Conservation (phyloP, 108 stramenopile species). For the Cyclostephanos invisitatus region DNA sequence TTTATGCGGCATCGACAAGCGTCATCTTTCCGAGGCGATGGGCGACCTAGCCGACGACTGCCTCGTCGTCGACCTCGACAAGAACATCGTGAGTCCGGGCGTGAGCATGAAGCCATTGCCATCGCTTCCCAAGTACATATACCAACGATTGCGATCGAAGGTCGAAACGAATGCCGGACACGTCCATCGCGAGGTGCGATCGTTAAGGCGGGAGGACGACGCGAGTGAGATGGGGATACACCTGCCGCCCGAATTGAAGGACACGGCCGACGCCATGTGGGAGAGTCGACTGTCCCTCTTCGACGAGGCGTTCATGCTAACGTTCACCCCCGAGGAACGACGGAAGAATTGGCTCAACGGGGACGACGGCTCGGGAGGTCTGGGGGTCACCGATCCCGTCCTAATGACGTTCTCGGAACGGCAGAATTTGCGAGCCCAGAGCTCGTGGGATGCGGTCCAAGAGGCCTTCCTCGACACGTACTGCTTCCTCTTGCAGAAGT, state of each 20-base stretch:
- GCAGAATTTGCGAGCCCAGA: slow-evolving; percentile 57
- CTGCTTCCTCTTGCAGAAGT: slow-evolving; percentile 78
- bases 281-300: slow-evolving; percentile 66
- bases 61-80: slow-evolving; percentile 87
- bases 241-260: slow-evolving; percentile 66
- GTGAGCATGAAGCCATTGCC: slow-evolving; percentile 66
- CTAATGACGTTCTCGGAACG: slow-evolving; percentile 57
- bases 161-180: slow-evolving; percentile 70
- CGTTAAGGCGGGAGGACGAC: slow-evolving; percentile 64
- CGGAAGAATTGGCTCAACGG: slow-evolving; percentile 81
- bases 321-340: slow-evolving; percentile 74
- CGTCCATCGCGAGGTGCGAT: slow-evolving; percentile 76
- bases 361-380: slow-evolving; percentile 56
- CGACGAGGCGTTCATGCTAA: slow-evolving; percentile 83
- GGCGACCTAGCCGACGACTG: slow-evolving; percentile 74
- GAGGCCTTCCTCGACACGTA: slow-evolving; percentile 83
- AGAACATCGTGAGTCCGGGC: slow-evolving; percentile 70
- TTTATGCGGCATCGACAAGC: slow-evolving; percentile 83
- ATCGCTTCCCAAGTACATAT: slow-evolving; percentile 61
- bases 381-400: slow-evolving; percentile 37
- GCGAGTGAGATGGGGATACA: slow-evolving; percentile 72
- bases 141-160: slow-evolving; percentile 42
- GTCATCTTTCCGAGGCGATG: slow-evolving; percentile 68
- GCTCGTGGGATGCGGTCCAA: slow-evolving; percentile 83
- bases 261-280: slow-evolving; percentile 82